phyloP scores from a whole-genome alignment of 169 alveolate genomes.

The Eimeria falciformis region DNA sequence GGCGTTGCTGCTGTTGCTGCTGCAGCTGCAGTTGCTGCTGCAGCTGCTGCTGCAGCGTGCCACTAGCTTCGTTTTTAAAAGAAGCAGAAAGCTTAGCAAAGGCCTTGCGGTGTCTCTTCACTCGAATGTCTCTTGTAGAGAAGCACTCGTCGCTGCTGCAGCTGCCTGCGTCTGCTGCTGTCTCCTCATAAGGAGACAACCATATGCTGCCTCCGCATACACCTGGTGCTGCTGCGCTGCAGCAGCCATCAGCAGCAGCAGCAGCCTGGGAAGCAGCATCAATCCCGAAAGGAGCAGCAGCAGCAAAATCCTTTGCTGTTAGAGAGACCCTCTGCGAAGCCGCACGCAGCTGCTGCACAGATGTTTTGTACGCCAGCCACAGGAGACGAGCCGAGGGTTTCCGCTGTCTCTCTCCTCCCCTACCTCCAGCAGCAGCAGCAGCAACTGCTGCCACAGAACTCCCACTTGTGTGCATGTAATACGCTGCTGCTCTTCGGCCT shows the following conservation, averaged over 20 bases:
- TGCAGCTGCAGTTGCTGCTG: conserved; percentile 11
- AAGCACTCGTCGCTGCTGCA: conserved; percentile 58
- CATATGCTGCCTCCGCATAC: conserved; percentile 59
- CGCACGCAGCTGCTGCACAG: conserved; percentile 35
- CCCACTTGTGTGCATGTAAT: not conserved
- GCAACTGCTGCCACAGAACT: conserved; percentile 19
- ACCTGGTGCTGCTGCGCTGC: conserved; percentile 48
- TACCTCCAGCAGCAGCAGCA: conserved; percentile 16
- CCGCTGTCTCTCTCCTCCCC: not conserved
- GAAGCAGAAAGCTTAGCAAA: not conserved
- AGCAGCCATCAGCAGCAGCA: conserved; percentile 64
- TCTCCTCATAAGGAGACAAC: not conserved
- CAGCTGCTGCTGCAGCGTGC: conserved; percentile 20
- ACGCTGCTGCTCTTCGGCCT: conserved; percentile 13
- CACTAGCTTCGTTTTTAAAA: not conserved
- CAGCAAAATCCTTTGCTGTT: not conserved
- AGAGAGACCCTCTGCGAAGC: conserved; percentile 19
- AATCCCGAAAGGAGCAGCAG: conserved; percentile 56
- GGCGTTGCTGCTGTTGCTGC: not conserved
- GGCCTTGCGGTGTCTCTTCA: conserved; percentile 38
- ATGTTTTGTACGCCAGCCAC: conserved; percentile 22
- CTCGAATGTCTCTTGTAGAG: not conserved
- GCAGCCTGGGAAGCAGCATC: conserved; percentile 45
- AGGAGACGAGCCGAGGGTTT: conserved; percentile 30
- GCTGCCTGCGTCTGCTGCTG: not conserved